Percentiles rank a stretch among this genome's conserved stretches.
phyloP scores from a whole-genome alignment of 306 rosid species.

The Gillenia trifoliata region DNA sequence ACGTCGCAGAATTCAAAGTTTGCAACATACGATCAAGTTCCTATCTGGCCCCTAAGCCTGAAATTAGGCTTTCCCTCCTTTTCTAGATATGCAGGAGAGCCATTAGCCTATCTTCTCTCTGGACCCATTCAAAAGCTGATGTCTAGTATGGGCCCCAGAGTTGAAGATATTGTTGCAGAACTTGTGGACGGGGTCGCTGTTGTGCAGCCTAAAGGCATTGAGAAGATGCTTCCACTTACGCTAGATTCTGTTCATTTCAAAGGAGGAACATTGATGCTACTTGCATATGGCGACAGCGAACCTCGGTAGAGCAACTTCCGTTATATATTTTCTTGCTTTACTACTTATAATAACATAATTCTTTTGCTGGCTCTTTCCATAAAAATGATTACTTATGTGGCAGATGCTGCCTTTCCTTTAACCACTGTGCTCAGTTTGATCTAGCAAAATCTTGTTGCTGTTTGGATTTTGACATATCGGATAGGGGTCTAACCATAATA shows the following conservation, averaged over 20 bases:
- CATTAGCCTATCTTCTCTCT: constrained; percentile 33
- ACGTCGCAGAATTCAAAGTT: constrained; percentile 32
- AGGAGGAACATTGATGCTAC: constrained; percentile 80
- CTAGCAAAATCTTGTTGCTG: not conserved
- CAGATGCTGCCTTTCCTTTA: not conserved
- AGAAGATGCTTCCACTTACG: constrained; percentile 54
- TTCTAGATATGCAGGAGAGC: constrained; percentile 40
- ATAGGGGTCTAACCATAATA: not conserved
- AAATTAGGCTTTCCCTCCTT: constrained; percentile 39
- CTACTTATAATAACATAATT: constrained; percentile 10
- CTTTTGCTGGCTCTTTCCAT: not conserved
- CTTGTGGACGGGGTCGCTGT: constrained; percentile 36
- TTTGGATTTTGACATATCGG: not conserved
- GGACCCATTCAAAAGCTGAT: constrained; percentile 46
- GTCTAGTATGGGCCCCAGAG: constrained; percentile 37
- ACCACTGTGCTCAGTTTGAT: not conserved
- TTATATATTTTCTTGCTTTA: constrained; percentile 19
- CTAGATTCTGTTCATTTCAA: constrained; percentile 84
- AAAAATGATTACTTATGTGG: not conserved
- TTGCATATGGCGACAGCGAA: constrained; percentile 88
- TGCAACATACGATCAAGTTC: constrained; percentile 28
- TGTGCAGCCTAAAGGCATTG: constrained; percentile 45
- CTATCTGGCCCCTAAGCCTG: constrained; percentile 35
- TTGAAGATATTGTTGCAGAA: constrained; percentile 52
- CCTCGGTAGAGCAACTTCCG: constrained; percentile 55